phyloP scores from a whole-genome alignment of 2,329 filamentous ascomycete species.

The Aspergillus pseudotamarii region DNA sequence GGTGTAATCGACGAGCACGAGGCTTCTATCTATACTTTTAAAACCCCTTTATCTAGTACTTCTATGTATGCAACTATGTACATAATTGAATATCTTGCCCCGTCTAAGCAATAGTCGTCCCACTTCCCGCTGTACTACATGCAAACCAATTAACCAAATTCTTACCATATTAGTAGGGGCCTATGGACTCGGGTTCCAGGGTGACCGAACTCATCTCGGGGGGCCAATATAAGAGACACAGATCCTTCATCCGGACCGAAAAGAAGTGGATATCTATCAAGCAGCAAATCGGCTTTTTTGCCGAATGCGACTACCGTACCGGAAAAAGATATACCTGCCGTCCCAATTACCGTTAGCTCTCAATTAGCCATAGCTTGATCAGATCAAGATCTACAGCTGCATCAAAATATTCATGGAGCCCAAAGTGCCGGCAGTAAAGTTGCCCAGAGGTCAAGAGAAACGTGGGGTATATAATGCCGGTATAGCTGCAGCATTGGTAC shows the following conservation, averaged over 20 bases:
- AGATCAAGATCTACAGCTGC: neutral
- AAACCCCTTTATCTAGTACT: neutral
- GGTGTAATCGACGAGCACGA: neutral
- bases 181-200: neutral
- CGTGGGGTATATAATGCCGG: neutral
- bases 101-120: neutral
- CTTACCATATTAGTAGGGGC: neutral
- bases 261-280: conserved; percentile 20
- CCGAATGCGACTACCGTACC: conserved; percentile 45
- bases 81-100: neutral
- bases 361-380: conserved; percentile 4
- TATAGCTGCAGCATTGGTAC: conserved; percentile 13
- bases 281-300: conserved; percentile 44
- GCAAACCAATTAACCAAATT: neutral
- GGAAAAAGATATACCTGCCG: conserved; percentile 48
- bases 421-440: neutral
- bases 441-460: neutral
- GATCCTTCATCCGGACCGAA: neutral
- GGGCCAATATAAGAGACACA: neutral
- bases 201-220: neutral
- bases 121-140: neutral
- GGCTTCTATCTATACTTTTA: neutral
- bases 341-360: conserved; percentile 2
- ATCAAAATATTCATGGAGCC: neutral
- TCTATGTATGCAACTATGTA: neutral